phyloP scores from a whole-genome alignment of 129 eudicot genomes.

The Solidago caesia region DNA sequence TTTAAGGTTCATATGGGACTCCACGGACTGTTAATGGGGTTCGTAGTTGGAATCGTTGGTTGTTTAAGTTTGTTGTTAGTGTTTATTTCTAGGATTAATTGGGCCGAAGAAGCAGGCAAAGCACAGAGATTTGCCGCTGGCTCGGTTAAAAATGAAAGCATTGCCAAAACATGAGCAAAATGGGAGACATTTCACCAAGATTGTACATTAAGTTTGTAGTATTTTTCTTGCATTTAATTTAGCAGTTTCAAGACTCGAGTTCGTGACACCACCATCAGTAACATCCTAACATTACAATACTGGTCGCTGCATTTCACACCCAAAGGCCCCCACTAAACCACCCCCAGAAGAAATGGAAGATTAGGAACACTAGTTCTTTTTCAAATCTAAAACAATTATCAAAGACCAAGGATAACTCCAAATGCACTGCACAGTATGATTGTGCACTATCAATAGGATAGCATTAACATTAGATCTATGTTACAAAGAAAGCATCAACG shows the following conservation, averaged over 20 bases:
- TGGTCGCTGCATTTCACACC: no score
- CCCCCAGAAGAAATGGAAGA: no score
- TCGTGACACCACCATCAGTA: not conserved
- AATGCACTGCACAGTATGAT: constrained; percentile 11
- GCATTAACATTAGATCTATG: constrained; percentile 20
- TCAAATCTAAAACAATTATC: not conserved
- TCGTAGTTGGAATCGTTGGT: constrained; percentile 52
- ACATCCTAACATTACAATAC: not conserved
- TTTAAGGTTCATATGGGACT: constrained; percentile 68
- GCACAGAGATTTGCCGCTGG: constrained; percentile 49
- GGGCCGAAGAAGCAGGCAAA: constrained; percentile 68
- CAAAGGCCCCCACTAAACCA: no score
- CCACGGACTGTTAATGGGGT: constrained; percentile 65
- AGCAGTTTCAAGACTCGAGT: not conserved
- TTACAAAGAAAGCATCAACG: not conserved
- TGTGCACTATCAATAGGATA: constrained; percentile 32
- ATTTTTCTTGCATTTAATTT: not conserved
- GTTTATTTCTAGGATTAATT: constrained; percentile 57
- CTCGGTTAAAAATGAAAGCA: constrained; percentile 14
- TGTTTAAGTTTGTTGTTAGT: constrained; percentile 59
- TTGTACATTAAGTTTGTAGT: not conserved
- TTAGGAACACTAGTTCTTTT: no score
- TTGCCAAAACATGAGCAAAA: no score
- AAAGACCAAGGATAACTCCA: constrained; percentile 19
- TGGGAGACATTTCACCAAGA: no score